Evolutionary conservation across 192 early-diverging fungal genomes (phyloP), one percentile per base, ranked within the genome.

Genomic region (Gigaspora rosea): DNA sequence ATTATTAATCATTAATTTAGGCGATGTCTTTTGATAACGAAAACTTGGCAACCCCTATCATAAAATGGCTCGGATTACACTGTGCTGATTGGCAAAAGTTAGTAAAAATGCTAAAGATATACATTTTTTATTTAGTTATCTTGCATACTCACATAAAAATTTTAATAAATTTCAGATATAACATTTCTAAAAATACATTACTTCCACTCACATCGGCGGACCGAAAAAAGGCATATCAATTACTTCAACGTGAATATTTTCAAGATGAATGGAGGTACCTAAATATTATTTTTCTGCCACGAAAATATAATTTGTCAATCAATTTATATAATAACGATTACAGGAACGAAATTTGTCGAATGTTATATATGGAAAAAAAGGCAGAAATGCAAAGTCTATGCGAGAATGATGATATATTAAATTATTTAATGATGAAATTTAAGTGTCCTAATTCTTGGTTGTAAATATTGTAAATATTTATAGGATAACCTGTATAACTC

Each of bases 1-100:
- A 35, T 65, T 35, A 65, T 66, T 61, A 22, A 54, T 7, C 10
- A 16, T 36, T 64, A 20, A 32, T 52, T 20, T 52, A 73, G 78
- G 10, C 71, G 20, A 59, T 63, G 48, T 70, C 78, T 16, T 78
- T 73, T 51, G 78, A 78, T 64, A 72, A 54, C n/a, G 64, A 49
- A 51, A 68, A 57, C 20, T 48, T 77, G 49, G 65, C 76, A 50
- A 47, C 64, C 3, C 64, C 76, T 15, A 35, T 51, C 22, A 9
- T 77, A 11, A 22, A 22, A 18, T 77, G 63, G 48, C 35, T 77
- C 11, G 76, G 76, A 50, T 52, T 77, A 56, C 66, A 64, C 54
- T 77, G 65, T 46, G 11, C 4, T 52, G 76, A 77, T 69, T 15
- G 65, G 32, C 9, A 22, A 51, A 68, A 66, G 76, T 48, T 16